Percentiles rank a stretch among this genome's conserved stretches.
Conservation (phyloP, 306 rosid genomes). For the Aeschynomene evenia region DNA sequence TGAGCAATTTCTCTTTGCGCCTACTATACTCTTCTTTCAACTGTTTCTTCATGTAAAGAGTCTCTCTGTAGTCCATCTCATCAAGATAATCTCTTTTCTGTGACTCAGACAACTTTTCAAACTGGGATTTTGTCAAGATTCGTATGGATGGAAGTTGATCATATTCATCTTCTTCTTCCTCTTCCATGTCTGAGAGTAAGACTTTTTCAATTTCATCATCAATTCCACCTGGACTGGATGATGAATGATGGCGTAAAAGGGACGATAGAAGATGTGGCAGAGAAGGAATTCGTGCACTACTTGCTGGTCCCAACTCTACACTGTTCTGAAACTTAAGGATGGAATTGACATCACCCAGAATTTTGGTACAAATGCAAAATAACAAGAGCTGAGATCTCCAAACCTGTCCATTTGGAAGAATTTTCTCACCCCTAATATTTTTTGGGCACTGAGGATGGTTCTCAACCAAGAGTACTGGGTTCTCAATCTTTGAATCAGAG, state of each 20-base stretch:
- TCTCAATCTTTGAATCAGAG: constrained; percentile 81
- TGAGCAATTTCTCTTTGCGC: constrained; percentile 51
- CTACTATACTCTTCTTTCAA: constrained; percentile 66
- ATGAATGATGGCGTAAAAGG: constrained; percentile 52
- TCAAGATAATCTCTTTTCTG: constrained; percentile 79
- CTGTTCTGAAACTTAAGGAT: constrained; percentile 77
- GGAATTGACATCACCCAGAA: constrained; percentile 75
- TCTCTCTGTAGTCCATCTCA: constrained; percentile 94
- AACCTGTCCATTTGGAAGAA: constrained; percentile 95
- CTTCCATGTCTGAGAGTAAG: constrained; percentile 42
- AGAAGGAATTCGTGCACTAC: constrained; percentile 61
- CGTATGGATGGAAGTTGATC: constrained; percentile 83
- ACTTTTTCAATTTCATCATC: constrained; percentile 58
- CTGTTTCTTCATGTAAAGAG: constrained; percentile 86
- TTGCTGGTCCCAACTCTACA: constrained; percentile 70
- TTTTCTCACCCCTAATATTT: constrained; percentile 72
- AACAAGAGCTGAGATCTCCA: constrained; percentile 87
- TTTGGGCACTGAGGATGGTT: constrained; percentile 80
- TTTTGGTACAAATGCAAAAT: constrained; percentile 78
- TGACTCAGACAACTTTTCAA: constrained; percentile 64
- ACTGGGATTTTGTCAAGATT: constrained; percentile 75
- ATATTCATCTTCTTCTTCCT: constrained; percentile 72
- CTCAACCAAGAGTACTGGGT: constrained; percentile 85
- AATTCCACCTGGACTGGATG: constrained; percentile 42
- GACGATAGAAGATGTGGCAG: constrained; percentile 93